Evolutionary conservation across 805 yeast genomes (phyloP).

Genomic region (Brettanomyces naardenensis): DNA sequence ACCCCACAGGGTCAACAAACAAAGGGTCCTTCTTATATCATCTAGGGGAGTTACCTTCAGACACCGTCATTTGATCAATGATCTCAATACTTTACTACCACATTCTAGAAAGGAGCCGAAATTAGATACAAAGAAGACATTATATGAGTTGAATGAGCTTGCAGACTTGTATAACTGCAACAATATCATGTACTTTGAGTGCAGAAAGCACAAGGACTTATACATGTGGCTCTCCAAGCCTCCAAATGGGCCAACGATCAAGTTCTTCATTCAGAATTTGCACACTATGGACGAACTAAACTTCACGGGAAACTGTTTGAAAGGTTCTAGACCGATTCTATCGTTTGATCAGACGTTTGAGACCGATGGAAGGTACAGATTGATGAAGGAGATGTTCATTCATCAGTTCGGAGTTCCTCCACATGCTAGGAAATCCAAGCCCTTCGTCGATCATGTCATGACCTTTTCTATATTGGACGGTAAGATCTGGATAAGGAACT

Average conservation of each 20-base stretch:
- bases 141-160: slow-evolving; percentile 84
- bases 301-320: slow-evolving; percentile 92
- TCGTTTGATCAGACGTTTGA: slow-evolving; percentile 83
- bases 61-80: slow-evolving; percentile 89
- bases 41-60: slow-evolving; percentile 93
- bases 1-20: slow-evolving; percentile 68
- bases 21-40: slow-evolving; percentile 79
- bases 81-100: slow-evolving; percentile 72
- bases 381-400: slow-evolving; percentile 75
- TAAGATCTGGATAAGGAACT: slow-evolving; percentile 93
- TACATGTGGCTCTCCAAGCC: slow-evolving; percentile 94
- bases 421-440: slow-evolving; percentile 82
- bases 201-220: slow-evolving; percentile 92
- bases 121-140: slow-evolving; percentile 84
- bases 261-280: slow-evolving; percentile 88
- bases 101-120: slow-evolving; percentile 96
- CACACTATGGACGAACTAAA: slow-evolving; percentile 95
- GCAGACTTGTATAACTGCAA: slow-evolving; percentile 97
- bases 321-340: slow-evolving; percentile 89
- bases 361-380: slow-evolving; percentile 53
- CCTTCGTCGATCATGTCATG: slow-evolving; percentile 92
- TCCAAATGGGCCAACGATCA: slow-evolving; percentile 95
- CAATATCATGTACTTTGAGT: slow-evolving; percentile 87
- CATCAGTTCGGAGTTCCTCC: slow-evolving; percentile 96
- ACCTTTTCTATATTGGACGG: slow-evolving; percentile 88